phyloP scores from a whole-genome alignment of 257 asterid species.

The Capsicum baccatum region DNA sequence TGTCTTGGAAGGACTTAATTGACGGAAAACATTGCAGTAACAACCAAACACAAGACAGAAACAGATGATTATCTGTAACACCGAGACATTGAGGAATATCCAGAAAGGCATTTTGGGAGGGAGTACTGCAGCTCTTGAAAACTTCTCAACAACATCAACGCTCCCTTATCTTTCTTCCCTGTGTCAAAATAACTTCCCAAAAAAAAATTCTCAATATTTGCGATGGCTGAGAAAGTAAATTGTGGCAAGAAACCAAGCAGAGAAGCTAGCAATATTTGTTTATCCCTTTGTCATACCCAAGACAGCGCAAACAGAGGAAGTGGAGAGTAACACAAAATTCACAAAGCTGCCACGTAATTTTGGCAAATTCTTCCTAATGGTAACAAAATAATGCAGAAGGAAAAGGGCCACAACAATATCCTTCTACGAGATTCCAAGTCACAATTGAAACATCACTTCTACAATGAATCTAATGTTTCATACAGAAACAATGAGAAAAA shows the following conservation, averaged over 20 bases:
- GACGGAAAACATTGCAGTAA: background rate
- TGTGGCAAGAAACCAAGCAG: background rate
- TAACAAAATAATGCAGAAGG: background rate
- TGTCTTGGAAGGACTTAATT: background rate
- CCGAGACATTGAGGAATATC: background rate
- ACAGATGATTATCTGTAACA: background rate
- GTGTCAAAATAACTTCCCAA: background rate
- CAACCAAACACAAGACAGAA: background rate
- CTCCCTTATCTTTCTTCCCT: background rate
- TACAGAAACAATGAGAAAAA: constrained; percentile 11
- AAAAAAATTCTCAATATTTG: background rate
- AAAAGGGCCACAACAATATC: background rate
- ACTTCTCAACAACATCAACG: background rate
- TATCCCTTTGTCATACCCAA: background rate
- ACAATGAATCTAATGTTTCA: constrained; percentile 5
- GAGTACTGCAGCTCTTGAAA: background rate
- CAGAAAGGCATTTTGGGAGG: background rate
- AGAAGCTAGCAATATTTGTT: background rate
- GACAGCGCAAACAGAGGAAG: background rate
- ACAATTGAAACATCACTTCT: constrained; percentile 17
- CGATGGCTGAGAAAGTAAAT: background rate
- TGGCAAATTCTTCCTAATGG: background rate
- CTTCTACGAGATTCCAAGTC: background rate
- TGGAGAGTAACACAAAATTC: background rate
- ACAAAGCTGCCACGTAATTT: background rate